These are phyloP conservation scores for Cryoendolithus antarcticus DNA, from an alignment of 2,329 filamentous ascomycete genomes.

Conservation along the genomic window DNA sequence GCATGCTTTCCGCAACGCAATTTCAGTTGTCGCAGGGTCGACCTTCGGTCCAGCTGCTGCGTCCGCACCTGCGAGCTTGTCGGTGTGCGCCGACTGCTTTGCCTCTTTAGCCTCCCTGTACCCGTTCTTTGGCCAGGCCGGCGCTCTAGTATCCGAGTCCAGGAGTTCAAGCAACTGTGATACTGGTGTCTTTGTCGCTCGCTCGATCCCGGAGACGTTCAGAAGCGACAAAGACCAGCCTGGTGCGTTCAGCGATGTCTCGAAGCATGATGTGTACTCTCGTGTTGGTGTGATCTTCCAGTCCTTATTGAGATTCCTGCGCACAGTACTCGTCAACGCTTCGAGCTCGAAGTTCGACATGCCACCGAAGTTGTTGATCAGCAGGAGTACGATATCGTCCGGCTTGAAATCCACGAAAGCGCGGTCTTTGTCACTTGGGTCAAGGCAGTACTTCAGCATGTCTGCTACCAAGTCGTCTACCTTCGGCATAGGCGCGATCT, in stretches of 20 bases:
- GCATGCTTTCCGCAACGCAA: constrained; percentile 30
- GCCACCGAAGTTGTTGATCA: constrained; percentile 39
- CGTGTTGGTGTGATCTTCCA: constrained; percentile 38
- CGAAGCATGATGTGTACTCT: constrained; percentile 37
- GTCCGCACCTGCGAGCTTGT: constrained; percentile 27
- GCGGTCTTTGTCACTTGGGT: constrained; percentile 34
- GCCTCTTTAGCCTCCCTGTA: constrained; percentile 19
- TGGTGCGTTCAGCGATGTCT: constrained; percentile 43
- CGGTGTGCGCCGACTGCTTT: not conserved
- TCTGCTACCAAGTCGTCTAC: constrained; percentile 36
- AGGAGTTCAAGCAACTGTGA: constrained; percentile 36
- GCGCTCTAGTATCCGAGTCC: constrained; percentile 39
- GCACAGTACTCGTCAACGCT: constrained; percentile 32
- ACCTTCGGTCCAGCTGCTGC: constrained; percentile 15
- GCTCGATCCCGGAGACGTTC: constrained; percentile 37
- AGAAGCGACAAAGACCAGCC: constrained; percentile 45
- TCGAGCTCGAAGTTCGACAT: constrained; percentile 37
- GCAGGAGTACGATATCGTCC: constrained; percentile 32
- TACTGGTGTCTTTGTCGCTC: constrained; percentile 25
- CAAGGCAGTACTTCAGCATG: constrained; percentile 37
- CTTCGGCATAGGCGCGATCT: constrained; percentile 35
- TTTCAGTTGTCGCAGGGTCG: constrained; percentile 21
- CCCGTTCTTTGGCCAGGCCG: constrained; percentile 39
- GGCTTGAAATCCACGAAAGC: constrained; percentile 36
- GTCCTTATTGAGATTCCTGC: constrained; percentile 29